Conservation (phyloP, 352 stramenopile species). For the Phytophthora europaea region DNA sequence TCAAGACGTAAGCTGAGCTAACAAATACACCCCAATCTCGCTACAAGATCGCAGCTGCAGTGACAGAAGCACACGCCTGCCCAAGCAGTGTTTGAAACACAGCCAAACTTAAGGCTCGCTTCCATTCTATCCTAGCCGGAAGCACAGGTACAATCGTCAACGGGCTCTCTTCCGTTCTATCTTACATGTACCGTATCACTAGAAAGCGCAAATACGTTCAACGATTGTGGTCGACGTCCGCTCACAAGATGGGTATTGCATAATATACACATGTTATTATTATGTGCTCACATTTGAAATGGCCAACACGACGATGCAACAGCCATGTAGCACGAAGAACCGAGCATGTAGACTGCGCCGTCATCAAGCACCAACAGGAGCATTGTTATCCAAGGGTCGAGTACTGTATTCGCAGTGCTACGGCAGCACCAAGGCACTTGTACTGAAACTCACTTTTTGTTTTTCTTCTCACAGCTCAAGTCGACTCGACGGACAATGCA, state of each 20-base stretch:
- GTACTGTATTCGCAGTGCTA: background rate
- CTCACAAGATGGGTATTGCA: background rate
- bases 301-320: background rate
- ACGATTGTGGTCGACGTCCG: background rate
- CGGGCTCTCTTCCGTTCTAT: background rate
- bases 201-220: background rate
- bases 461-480: slow-evolving; percentile 9
- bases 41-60: background rate
- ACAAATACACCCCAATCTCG: background rate
- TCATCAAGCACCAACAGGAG: background rate
- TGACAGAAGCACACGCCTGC: background rate
- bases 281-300: no score
- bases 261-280: no score
- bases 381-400: background rate
- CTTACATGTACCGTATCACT: no score
- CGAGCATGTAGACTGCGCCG: no score
- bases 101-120: slow-evolving; percentile 5
- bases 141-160: background rate
- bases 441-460: slow-evolving; percentile 14
- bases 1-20: background rate
- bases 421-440: background rate
- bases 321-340: background rate
- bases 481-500: slow-evolving; percentile 13
- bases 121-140: slow-evolving; percentile 14
- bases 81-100: background rate